Conservation (phyloP, 345 rosid genomes). For the Mallotus nudiflorus region DNA sequence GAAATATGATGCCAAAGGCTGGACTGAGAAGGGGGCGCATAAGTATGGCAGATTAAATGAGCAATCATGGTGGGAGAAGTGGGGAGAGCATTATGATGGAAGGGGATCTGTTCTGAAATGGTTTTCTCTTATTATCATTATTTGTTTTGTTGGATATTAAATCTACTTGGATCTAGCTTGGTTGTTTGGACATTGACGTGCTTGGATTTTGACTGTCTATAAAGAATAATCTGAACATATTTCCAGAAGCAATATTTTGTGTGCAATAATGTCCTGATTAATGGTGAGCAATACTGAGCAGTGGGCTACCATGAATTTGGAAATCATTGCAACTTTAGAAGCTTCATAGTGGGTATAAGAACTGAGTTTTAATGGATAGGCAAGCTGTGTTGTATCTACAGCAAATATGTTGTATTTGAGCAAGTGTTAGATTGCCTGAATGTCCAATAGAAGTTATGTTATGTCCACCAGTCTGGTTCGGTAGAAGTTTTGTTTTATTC, state of each 20-base stretch:
- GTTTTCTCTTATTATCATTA: slow-evolving; percentile 34
- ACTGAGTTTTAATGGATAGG: background rate
- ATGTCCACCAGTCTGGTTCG: background rate
- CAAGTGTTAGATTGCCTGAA: background rate
- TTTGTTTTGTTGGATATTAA: background rate
- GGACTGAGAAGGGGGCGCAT: slow-evolving; percentile 99
- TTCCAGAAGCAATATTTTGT: background rate
- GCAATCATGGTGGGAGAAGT: slow-evolving; percentile 99
- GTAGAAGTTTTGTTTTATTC: too few species aligned
- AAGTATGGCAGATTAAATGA: slow-evolving; percentile 94
- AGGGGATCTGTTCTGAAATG: slow-evolving; percentile 98
- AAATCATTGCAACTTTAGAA: background rate
- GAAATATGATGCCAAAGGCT: slow-evolving; percentile 96
- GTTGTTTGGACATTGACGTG: background rate
- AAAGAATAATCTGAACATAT: background rate
- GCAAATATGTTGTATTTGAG: background rate
- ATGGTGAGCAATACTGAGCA: background rate
- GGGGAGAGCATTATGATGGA: slow-evolving; percentile 99
- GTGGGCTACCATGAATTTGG: background rate
- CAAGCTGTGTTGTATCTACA: background rate
- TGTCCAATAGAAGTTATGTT: background rate
- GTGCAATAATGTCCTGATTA: background rate
- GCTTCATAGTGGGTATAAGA: background rate
- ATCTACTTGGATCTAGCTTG: background rate
- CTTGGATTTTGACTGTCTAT: background rate